Conservation (phyloP, 352 stramenopile species). For the Thalassiosira livingstoniorum region DNA sequence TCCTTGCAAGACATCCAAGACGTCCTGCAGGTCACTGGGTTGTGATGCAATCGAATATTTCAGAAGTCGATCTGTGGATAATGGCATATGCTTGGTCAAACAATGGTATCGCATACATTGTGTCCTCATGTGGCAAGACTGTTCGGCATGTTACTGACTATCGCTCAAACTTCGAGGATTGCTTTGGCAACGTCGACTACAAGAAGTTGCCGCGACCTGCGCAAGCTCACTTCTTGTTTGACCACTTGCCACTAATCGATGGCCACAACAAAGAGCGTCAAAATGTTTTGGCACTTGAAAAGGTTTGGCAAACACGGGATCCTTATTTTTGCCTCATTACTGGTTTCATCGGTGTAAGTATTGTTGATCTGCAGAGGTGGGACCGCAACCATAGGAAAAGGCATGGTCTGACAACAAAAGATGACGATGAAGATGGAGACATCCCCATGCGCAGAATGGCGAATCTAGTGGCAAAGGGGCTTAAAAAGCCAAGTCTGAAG, state of each 20-base stretch:
- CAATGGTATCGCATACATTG: constrained; percentile 9
- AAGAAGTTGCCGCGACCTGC: constrained; percentile 16
- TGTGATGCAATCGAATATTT: constrained; percentile 29
- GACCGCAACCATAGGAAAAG: neutral
- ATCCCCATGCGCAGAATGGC: constrained; percentile 6
- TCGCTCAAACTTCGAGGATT: constrained; percentile 12
- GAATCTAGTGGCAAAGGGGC: neutral
- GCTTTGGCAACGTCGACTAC: constrained; percentile 6
- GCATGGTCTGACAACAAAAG: neutral
- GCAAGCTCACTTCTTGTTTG: neutral
- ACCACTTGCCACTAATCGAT: constrained; percentile 38
- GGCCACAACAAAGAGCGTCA: constrained; percentile 51
- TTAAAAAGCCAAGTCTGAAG: neutral
- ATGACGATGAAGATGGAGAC: neutral
- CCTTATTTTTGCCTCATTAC: constrained; percentile 40
- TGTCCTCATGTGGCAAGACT: constrained; percentile 4
- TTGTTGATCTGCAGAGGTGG: constrained; percentile 23
- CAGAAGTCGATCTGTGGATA: constrained; percentile 20
- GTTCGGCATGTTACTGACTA: neutral
- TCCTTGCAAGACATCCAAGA: constrained; percentile 7
- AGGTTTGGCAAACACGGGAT: constrained; percentile 40
- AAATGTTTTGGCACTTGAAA: constrained; percentile 39
- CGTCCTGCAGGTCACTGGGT: constrained; percentile 29
- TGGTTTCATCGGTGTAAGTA: constrained; percentile 43
- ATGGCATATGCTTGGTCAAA: constrained; percentile 45